Conservation (phyloP, 1,284 basidiomycete species). For the Ganoderma multipileum region DNA sequence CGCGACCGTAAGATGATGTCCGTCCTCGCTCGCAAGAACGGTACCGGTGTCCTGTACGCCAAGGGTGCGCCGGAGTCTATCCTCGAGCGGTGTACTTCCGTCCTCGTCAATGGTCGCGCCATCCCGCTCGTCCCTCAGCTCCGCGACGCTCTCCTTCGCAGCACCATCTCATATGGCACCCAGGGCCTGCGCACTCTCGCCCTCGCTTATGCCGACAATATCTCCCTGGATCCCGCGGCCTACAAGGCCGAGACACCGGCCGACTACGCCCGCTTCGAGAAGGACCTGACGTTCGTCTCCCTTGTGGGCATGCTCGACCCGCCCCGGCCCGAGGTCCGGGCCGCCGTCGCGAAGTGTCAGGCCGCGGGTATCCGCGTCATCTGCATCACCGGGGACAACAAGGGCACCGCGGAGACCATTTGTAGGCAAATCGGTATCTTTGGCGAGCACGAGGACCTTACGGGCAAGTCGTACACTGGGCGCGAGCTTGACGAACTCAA, state of each 20-base stretch:
- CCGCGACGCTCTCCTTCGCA: constrained; percentile 67
- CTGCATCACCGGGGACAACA: constrained; percentile 99
- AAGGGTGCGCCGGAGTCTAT: constrained; percentile 98
- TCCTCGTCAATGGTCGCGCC: constrained; percentile 67
- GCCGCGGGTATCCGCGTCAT: constrained; percentile 96
- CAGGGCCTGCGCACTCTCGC: constrained; percentile 92
- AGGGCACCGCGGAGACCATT: constrained; percentile 97
- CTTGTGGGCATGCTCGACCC: constrained; percentile 98
- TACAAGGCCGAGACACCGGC: constrained; percentile 81
- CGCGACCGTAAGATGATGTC: constrained; percentile 99
- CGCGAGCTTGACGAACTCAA: constrained; percentile 88
- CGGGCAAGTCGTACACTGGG: constrained; percentile 94
- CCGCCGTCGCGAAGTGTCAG: constrained; percentile 89
- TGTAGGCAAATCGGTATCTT: constrained; percentile 97
- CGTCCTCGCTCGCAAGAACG: constrained; percentile 69
- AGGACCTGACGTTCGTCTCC: constrained; percentile 91
- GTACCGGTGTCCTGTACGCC: constrained; percentile 77
- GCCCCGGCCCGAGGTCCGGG: constrained; percentile 91
- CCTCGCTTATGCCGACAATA: constrained; percentile 85
- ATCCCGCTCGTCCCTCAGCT: constrained; percentile 72
- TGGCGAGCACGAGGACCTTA: constrained; percentile 80
- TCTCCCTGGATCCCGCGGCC: constrained; percentile 79
- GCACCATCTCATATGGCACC: constrained; percentile 77
- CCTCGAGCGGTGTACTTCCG: constrained; percentile 84
- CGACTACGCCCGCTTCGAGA: constrained; percentile 91